Evolutionary conservation across 2,329 filamentous ascomycete species (phyloP).

Genomic region (Aspergillus sergii): DNA sequence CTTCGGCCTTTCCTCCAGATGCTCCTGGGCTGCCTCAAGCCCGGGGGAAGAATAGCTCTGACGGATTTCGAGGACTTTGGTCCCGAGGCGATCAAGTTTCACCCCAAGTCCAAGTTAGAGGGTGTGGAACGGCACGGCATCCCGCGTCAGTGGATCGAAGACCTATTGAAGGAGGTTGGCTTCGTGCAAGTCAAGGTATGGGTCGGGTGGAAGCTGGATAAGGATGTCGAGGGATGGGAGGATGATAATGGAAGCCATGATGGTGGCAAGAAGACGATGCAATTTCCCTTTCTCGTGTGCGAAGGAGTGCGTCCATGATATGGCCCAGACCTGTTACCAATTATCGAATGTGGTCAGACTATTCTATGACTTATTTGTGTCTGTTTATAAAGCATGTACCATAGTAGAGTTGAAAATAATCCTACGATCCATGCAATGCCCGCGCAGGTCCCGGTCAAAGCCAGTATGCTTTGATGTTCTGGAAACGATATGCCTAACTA

Average conservation of each 20-base stretch:
- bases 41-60: conserved; percentile 54
- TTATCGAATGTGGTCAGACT: neutral
- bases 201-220: conserved; percentile 53
- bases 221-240: conserved; percentile 53
- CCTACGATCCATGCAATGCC: neutral
- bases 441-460: neutral
- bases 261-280: conserved; percentile 31
- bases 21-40: conserved; percentile 51
- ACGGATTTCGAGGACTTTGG: conserved; percentile 63
- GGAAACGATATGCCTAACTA: neutral
- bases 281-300: conserved; percentile 48
- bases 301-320: conserved; percentile 30
- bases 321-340: accelerated
- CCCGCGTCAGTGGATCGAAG: conserved; percentile 41
- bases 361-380: neutral
- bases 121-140: conserved; percentile 61
- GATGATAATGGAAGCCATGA: conserved; percentile 31
- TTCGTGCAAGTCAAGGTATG: conserved; percentile 54
- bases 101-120: conserved; percentile 54
- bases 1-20: conserved; percentile 48
- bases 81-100: conserved; percentile 54
- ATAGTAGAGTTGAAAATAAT: neutral
- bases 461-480: neutral
- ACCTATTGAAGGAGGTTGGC: conserved; percentile 50
- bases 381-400: neutral